Base-by-base conservation (phyloP, 2,329 filamentous ascomycete species). In the Beauveria caledonica region DNA sequence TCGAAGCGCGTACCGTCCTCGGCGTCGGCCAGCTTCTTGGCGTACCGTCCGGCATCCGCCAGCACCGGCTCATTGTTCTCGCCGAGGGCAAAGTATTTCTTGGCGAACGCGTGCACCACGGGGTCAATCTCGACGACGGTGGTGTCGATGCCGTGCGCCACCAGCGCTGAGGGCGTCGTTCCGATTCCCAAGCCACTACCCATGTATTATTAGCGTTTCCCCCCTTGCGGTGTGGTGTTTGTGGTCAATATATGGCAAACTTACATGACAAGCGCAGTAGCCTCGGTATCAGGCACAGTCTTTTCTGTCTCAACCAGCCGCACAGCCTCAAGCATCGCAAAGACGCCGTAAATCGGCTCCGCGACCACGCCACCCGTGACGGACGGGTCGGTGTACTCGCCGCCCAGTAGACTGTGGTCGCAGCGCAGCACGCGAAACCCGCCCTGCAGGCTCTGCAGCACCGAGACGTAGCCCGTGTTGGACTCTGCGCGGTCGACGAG, bases 121-220 rank as follows among this genome's bases (percentile, higher is more conserved):
- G 92, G 92, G 68, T 99, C 94, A 59, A 99, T 90, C 72, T 99
- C 94, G 17, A 99, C 88, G 63, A 97, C 88, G 0, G 93, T 97
- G 1, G 93, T 97, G 68, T 92, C 83, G 69, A 99, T 90, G 4
- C 92, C 91, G 68, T 97, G 94, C 5, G 85, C 81, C 60, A 97
- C 88, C 15, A 99, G 76, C 6, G 93, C 92, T 45, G 90, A 88
- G 0, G 93, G 93, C 0, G 90, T 91, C 0, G 93, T 97, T 44
- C 94, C 94, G 62, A 97, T 90, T 50, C 94, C 94, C 21, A 97
- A 84, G 7, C 94, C 94, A 66, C 88, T 92, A 13, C 11, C 8
- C 5, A 23, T 7, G 17, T 25, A 21, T 17, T 7, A 19, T 57
- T 57, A 57, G 29, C 27, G 44, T 8, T 13, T 7, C 10, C 5